These are phyloP conservation scores for Phytophthora agathidicida DNA, from an alignment of 352 stramenopile genomes.

Conservation along the genomic window DNA sequence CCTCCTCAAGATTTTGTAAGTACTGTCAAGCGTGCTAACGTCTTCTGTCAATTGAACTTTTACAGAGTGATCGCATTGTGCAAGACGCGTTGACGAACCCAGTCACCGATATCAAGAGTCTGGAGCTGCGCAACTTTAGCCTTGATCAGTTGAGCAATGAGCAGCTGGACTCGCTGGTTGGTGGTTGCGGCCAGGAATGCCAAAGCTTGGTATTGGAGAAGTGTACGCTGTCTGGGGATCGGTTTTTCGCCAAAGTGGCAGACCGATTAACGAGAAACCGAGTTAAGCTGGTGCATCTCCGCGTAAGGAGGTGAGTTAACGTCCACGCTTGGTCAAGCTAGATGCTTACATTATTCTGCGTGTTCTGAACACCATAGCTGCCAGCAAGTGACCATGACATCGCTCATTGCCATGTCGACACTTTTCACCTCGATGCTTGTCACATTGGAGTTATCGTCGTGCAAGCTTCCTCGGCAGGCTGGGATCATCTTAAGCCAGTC, in stretches of 20 bases:
- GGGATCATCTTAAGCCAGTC: conserved; percentile 70
- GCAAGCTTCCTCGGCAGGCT: conserved; percentile 55
- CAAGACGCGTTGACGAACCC: conserved; percentile 24
- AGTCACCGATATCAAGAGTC: conserved; percentile 22
- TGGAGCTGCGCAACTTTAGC: conserved; percentile 37
- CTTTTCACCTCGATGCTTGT: conserved; percentile 43
- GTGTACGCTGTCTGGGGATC: conserved; percentile 46
- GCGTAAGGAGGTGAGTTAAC: conserved; percentile 32
- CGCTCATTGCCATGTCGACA: conserved; percentile 51
- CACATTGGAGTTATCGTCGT: conserved; percentile 56
- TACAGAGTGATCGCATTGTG: conserved; percentile 24
- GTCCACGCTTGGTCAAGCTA: not conserved
- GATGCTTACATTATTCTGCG: not conserved
- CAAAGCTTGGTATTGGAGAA: conserved; percentile 43
- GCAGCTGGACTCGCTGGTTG: conserved; percentile 40
- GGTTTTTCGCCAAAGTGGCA: conserved; percentile 34
- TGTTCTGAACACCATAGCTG: conserved; percentile 30
- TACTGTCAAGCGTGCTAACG: not conserved
- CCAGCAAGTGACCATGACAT: conserved; percentile 62
- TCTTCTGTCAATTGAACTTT: not conserved
- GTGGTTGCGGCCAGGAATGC: conserved; percentile 26
- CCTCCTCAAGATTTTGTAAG: not conserved
- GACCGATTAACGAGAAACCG: conserved; percentile 31
- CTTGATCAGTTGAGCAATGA: conserved; percentile 29
- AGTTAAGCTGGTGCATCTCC: conserved; percentile 30